Evolutionary conservation across 2,329 filamentous ascomycete genomes (phyloP).

Genomic region (Metarhizium humberi): DNA sequence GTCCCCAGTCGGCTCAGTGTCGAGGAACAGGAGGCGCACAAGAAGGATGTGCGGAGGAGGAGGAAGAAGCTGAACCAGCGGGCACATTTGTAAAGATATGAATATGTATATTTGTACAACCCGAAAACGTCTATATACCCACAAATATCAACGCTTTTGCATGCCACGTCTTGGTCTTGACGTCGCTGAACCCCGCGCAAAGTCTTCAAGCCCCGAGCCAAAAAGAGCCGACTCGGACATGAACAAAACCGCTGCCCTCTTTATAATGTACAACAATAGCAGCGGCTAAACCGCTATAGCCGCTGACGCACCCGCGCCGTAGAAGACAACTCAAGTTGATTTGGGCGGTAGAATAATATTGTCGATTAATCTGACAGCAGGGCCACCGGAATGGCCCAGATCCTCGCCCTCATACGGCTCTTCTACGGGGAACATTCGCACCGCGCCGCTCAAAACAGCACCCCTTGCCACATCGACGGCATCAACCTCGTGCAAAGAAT

Average conservation of each 20-base stretch:
- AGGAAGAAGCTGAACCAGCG: conserved; percentile 38
- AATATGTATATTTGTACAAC: not conserved
- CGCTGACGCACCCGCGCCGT: not conserved
- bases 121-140: not conserved
- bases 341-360: conserved; percentile 62
- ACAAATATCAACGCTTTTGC: not conserved
- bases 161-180: not conserved
- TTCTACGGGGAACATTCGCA: conserved; percentile 82
- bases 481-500: conserved; percentile 71
- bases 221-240: not conserved
- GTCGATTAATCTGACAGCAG: conserved; percentile 81
- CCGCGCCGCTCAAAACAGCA: conserved; percentile 78
- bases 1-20: conserved; percentile 34
- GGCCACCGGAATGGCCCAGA: conserved; percentile 61
- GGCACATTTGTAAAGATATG: conserved; percentile 34
- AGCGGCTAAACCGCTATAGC: not conserved
- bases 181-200: too few species aligned
- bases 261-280: not conserved
- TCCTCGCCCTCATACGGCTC: conserved; percentile 61
- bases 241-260: not conserved
- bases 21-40: conserved; percentile 39
- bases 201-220: not conserved
- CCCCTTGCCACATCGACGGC: conserved; percentile 60
- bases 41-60: conserved; percentile 35
- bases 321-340: conserved; percentile 17